Evolutionary conservation across 2,329 filamentous ascomycete species (phyloP), one percentile per base, ranked within the genome.

Genomic region (Cordyceps sp.): DNA sequence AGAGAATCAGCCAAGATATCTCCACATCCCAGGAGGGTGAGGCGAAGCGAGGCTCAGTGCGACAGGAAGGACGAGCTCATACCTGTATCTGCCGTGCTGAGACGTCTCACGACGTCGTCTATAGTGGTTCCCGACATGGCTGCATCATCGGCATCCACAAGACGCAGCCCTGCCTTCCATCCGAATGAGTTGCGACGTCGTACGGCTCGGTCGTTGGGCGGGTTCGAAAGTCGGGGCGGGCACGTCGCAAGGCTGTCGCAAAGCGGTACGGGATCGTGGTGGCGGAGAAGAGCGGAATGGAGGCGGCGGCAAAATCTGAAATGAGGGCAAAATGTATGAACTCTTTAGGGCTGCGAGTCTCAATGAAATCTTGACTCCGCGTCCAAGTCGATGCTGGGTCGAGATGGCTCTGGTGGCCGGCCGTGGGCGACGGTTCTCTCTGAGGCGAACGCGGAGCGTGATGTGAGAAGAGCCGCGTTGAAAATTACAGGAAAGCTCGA

Each of bases 21-120:
- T 5, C n/a, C n/a, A n/a, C n/a, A n/a, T 13, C 6, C 12, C n/a
- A 12, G 5, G 14, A 22, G 10, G 10, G n/a, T 16, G 7, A 22
- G 10, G 6, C n/a, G n/a, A 29, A 13, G 7, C 34, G n/a, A n/a
- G n/a, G n/a, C n/a, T n/a, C n/a, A n/a, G n/a, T n/a, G n/a, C n/a
- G n/a, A n/a, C n/a, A n/a, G n/a, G n/a, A n/a, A n/a, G n/a, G n/a
- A n/a, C n/a, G n/a, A n/a, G n/a, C n/a, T n/a, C 41, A 38, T 61
- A 73, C 67, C 69, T 48, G 60, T 62, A 41, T 75, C 70, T 36
- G 62, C 53, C 31, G 58, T 59, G 47, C 61, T 64, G 41, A 75
- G 59, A 53, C 67, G 66, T 58, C 67, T 69, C 42, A 74, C 64
- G 48, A 73, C 66, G 55, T 76, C 66, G 40, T 78, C 73, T 46